These are phyloP conservation scores for Paraurostyla sp. DNA, from an alignment of 73 alveolate genomes.

Conservation along the genomic window DNA sequence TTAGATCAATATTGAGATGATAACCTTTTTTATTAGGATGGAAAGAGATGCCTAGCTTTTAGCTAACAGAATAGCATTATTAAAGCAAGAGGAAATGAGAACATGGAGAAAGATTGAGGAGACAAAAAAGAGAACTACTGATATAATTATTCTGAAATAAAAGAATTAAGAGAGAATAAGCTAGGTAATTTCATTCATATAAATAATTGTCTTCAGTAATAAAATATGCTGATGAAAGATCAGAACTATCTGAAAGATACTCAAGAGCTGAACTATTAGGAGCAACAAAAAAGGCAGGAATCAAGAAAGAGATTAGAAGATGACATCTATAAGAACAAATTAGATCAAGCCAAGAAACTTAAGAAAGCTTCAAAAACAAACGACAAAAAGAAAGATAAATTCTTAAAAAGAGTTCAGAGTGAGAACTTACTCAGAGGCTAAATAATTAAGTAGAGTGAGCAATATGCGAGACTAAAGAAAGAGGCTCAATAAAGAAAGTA, in stretches of 20 bases:
- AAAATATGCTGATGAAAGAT: background rate
- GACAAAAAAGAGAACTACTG: conserved; percentile 68
- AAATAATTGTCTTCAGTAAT: background rate
- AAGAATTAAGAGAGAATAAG: conserved; percentile 12
- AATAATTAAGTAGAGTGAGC: conserved; percentile 19
- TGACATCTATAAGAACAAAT: conserved; percentile 3
- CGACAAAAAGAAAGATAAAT: conserved; percentile 40
- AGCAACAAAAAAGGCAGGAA: background rate
- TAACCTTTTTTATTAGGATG: background rate
- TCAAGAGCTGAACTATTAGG: conserved; percentile 2
- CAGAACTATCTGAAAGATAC: background rate
- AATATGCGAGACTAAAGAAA: conserved; percentile 36
- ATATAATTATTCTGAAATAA: conserved; percentile 31
- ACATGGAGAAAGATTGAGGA: conserved; percentile 69
- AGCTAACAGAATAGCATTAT: conserved; percentile 66
- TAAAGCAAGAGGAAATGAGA: conserved; percentile 62
- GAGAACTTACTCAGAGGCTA: conserved; percentile 44
- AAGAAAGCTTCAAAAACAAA: conserved; percentile 29
- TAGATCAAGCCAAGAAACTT: conserved; percentile 19
- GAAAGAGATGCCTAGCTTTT: conserved; percentile 66
- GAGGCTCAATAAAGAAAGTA: conserved; percentile 29
- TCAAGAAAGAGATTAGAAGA: background rate
- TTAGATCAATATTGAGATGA: too few relatives aligned
- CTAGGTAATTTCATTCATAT: background rate
- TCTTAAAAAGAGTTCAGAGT: background rate